Evolutionary conservation across 2,329 filamentous ascomycete species (phyloP).

Genomic region (Fusarium mundagurra): DNA sequence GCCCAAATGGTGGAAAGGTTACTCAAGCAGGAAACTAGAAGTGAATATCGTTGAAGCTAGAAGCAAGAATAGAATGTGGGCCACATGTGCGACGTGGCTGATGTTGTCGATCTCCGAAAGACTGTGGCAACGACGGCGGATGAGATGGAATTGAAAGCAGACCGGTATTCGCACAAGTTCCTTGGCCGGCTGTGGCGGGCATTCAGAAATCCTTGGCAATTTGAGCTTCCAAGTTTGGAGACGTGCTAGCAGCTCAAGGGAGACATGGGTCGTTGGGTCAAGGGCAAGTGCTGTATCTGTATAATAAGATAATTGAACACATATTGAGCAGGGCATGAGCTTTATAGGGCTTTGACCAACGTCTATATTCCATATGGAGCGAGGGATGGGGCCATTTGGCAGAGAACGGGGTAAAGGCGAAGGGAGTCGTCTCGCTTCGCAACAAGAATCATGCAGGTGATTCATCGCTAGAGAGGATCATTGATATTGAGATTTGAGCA

Average conservation of each 20-base stretch:
- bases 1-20: background rate
- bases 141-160: conserved; percentile 9
- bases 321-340: conserved; percentile 16
- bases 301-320: conserved; percentile 5
- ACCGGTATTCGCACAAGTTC: conserved; percentile 1
- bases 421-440: conserved; percentile 5
- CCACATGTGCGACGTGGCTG: conserved; percentile 28
- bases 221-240: conserved; percentile 25
- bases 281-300: conserved; percentile 3
- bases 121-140: conserved; percentile 3
- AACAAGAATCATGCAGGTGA: conserved; percentile 6
- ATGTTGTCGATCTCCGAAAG: conserved; percentile 20
- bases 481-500: conserved; percentile 11
- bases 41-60: conserved; percentile 11
- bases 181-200: conserved; percentile 16
- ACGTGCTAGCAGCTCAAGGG: conserved; percentile 7
- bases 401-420: background rate
- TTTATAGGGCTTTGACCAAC: background rate
- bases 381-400: background rate
- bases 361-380: background rate
- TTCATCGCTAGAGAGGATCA: background rate
- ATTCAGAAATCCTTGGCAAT: conserved; percentile 8
- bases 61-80: conserved; percentile 35
- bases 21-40: conserved; percentile 9
- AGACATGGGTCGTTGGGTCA: background rate